Percentiles rank a stretch among this genome's conserved stretches.
Conservation (phyloP, 768 basidiomycete genomes). For the Hypholoma sublateritium region DNA sequence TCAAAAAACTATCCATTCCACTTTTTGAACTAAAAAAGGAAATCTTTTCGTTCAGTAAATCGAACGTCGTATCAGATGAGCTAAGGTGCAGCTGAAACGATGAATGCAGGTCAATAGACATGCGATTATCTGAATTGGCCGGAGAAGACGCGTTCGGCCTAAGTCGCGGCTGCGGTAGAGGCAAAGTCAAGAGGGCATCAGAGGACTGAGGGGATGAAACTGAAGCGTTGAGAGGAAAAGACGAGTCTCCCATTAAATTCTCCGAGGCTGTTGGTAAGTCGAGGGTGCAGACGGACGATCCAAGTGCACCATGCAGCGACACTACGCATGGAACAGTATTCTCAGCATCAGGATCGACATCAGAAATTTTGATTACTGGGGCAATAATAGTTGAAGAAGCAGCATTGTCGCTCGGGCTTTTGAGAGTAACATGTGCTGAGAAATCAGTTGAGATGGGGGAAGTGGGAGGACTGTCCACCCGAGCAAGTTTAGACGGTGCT, state of each 20-base stretch:
- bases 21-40: constrained; percentile 39
- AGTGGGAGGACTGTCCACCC: constrained; percentile 13
- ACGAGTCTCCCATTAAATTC: constrained; percentile 23
- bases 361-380: constrained; percentile 14
- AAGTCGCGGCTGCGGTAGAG: constrained; percentile 22
- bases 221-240: constrained; percentile 22
- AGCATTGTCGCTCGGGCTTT: neutral
- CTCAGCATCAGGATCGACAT: neutral
- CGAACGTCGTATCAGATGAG: constrained; percentile 47
- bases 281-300: constrained; percentile 25
- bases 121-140: constrained; percentile 28
- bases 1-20: constrained; percentile 33
- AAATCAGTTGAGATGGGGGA: constrained; percentile 9
- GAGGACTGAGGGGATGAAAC: constrained; percentile 22
- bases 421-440: constrained; percentile 11
- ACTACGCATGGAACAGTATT: neutral
- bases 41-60: constrained; percentile 52
- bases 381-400: neutral
- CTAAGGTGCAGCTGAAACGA: constrained; percentile 49
- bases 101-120: constrained; percentile 44
- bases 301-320: constrained; percentile 14
- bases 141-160: constrained; percentile 22
- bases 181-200: constrained; percentile 2
- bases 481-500: constrained; percentile 20
- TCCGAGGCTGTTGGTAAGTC: constrained; percentile 21